Base-by-base conservation (phyloP, 2,329 filamentous ascomycete genomes). In the Ophiostoma ips region DNA sequence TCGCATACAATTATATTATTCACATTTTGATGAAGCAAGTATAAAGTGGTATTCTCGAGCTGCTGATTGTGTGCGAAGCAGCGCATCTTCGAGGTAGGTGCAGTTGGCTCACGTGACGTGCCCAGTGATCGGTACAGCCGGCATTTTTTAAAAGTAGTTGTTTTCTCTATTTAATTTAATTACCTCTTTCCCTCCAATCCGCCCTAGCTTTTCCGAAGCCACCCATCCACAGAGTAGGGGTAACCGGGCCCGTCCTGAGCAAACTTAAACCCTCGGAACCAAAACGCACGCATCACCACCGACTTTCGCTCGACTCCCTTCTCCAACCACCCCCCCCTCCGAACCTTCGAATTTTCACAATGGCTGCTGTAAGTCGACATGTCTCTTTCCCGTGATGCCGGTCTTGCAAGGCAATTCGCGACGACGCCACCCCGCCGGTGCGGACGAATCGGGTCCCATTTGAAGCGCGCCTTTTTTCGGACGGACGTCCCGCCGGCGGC, bases 171-270 rank as follows among this genome's bases (percentile, higher is more conserved):
- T 50, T 30, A 37, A 50, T 45, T 15, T 18, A 19, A 21, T 19
- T 31, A 19, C 16, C 34, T 30, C 30, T n/a, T 11, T 35, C 15
- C 30, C 21, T 24, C 46, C 40, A 38, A 46, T 31, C 34, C 51
- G 52, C 50, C 55, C 55, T 57, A 57, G 55, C 55, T 57, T 57
- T 57, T 55, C 55, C 55, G 55, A 57, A 53, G 40, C 28, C 36
- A 18, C 41, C 46, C 50, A 48, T 40, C n/a, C 8, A 33, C 47
- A 50, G 46, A 55, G 52, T 41, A 52, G 49, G 40, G 49, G 36
- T 31, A 30, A 44, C 44, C 46, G 46, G 47, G n/a, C n/a, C n/a
- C n/a, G n/a, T n/a, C 33, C 35, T 18, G 6, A 43, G 31, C 45
- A 53, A 53, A 52, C 49, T 52, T 52, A 30, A n/a, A n/a, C 31